A percentile compares a stretch with the other conserved stretches of the same genome.
Conservation (phyloP, 352 stramenopile species). For the Phytophthora tentaculata region DNA sequence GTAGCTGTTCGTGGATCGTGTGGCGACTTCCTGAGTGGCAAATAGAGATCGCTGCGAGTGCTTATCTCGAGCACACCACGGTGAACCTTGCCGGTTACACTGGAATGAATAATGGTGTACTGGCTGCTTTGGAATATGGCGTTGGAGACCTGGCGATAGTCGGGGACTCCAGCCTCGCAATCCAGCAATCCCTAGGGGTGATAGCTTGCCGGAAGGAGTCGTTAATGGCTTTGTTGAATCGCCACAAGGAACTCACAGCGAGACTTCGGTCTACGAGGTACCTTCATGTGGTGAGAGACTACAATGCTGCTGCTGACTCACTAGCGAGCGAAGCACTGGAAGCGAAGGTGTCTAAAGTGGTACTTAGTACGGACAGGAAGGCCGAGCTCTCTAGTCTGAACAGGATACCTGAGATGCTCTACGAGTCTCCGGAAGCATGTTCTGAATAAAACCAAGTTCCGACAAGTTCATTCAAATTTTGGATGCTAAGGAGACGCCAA, state of each 20-base stretch:
- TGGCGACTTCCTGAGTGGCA: constrained; percentile 26
- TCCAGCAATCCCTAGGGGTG: constrained; percentile 5
- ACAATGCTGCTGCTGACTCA: background rate
- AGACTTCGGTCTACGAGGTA: background rate
- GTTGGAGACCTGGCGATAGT: background rate
- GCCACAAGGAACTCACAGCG: no score
- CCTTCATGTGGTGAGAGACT: background rate
- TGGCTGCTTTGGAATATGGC: background rate
- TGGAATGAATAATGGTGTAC: background rate
- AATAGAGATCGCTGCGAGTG: constrained; percentile 18
- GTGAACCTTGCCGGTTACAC: constrained; percentile 37
- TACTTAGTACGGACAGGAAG: no score
- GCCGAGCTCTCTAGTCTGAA: no score
- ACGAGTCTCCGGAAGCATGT: no score
- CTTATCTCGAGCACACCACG: constrained; percentile 13
- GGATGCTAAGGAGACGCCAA: no score
- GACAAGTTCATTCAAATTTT: no score
- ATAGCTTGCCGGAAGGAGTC: background rate
- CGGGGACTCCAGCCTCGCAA: background rate
- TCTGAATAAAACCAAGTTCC: no score
- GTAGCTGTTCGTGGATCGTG: constrained; percentile 24
- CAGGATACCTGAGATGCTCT: no score
- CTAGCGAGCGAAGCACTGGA: background rate
- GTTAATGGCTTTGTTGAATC: background rate
- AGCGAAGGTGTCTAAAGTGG: background rate